Conservation (phyloP, 306 rosid genomes). For the Crataegus laevigata region DNA sequence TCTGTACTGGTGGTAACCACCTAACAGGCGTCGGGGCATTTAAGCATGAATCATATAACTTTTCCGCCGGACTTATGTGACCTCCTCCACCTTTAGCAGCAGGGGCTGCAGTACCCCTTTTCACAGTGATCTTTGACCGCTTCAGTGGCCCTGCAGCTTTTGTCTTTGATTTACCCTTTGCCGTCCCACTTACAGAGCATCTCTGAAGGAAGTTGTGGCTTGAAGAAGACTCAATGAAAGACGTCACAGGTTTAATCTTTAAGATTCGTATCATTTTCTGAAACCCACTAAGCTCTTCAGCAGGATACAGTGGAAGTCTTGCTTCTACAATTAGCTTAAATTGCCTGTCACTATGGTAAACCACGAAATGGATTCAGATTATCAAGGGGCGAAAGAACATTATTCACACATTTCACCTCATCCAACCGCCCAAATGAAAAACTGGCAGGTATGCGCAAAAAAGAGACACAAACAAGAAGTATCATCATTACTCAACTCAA, state of each 20-base stretch:
- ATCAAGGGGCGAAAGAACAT: too few species aligned
- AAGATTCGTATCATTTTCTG: slow-evolving; percentile 27
- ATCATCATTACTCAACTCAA: too few species aligned
- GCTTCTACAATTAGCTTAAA: neutral
- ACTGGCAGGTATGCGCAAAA: too few species aligned
- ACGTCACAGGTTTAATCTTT: slow-evolving; percentile 17
- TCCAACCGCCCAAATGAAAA: too few species aligned
- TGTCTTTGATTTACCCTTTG: slow-evolving; percentile 43
- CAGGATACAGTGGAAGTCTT: neutral
- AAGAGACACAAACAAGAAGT: too few species aligned
- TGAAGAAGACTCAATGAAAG: slow-evolving; percentile 16
- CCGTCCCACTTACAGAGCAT: slow-evolving; percentile 43
- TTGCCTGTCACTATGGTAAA: too few species aligned
- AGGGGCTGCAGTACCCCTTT: slow-evolving; percentile 26
- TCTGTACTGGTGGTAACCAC: slow-evolving; percentile 30
- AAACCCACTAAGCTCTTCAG: neutral
- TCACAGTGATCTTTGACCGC: slow-evolving; percentile 32
- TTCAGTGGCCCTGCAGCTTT: slow-evolving; percentile 30
- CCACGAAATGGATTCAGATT: too few species aligned
- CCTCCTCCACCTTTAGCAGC: slow-evolving; percentile 4
- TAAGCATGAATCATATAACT: slow-evolving; percentile 52
- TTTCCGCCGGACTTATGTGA: slow-evolving; percentile 40
- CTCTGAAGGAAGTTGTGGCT: slow-evolving; percentile 31
- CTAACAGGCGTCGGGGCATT: slow-evolving; percentile 72
- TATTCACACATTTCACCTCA: neutral